Percentiles rank a stretch among this genome's conserved stretches.
These are phyloP conservation scores for Chlorella variabilis DNA, from an alignment of 163 green algal species.

Conservation along the genomic window DNA sequence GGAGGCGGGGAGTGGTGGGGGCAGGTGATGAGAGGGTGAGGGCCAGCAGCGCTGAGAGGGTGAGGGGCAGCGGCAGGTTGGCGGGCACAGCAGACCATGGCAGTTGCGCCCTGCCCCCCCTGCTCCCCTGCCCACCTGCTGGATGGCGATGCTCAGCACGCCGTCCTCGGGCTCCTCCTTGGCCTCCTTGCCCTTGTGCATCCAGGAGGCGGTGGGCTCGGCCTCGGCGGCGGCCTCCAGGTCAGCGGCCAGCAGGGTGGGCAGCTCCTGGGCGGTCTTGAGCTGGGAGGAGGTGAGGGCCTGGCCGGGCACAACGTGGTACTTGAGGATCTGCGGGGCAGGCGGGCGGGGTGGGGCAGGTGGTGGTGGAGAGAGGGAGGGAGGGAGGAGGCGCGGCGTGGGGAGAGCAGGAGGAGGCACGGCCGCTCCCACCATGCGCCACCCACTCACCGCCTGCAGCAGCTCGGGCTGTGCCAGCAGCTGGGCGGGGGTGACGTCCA, in stretches of 20 bases:
- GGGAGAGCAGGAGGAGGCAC: not conserved
- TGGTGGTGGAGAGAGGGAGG: not conserved
- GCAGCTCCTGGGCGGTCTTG: constrained; percentile 11
- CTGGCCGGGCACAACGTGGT: constrained; percentile 31
- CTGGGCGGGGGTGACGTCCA: constrained; percentile 8
- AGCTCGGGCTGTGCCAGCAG: constrained; percentile 6
- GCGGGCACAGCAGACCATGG: no score
- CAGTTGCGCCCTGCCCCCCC: not conserved
- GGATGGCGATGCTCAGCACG: constrained; percentile 8
- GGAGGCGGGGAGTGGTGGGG: not conserved
- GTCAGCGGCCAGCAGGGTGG: constrained; percentile 36
- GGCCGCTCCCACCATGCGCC: not conserved
- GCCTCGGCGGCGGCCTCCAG: not conserved
- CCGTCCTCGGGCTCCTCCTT: not conserved
- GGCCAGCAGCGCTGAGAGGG: no score
- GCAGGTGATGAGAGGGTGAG: not conserved
- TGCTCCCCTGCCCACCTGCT: not conserved
- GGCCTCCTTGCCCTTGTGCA: not conserved
- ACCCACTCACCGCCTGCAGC: constrained; percentile 10
- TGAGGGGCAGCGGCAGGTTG: not conserved
- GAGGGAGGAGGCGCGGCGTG: not conserved
- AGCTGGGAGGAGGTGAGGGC: constrained; percentile 11
- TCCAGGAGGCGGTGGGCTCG: not conserved
- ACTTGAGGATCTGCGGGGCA: constrained; percentile 24
- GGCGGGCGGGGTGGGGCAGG: not conserved